phyloP scores from a whole-genome alignment of 2,329 filamentous ascomycete genomes.

The Fusarium udum region DNA sequence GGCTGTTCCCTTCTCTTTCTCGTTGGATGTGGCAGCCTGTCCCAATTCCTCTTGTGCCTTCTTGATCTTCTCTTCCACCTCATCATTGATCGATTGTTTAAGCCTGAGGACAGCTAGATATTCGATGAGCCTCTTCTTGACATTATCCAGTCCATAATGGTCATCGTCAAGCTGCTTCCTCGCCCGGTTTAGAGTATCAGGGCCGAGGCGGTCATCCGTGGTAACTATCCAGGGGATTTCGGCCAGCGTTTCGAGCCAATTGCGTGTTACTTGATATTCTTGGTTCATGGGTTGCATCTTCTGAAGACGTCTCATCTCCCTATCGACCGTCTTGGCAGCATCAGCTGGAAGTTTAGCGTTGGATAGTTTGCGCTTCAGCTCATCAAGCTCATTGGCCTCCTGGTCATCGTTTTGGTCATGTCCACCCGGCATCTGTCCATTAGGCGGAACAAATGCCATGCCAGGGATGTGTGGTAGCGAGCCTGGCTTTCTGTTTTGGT shows the following conservation, averaged over 20 bases:
- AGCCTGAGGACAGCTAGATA: constrained; percentile 96
- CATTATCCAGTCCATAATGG: constrained; percentile 94
- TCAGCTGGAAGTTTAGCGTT: constrained; percentile 84
- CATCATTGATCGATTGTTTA: constrained; percentile 89
- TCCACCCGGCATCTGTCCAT: constrained; percentile 53
- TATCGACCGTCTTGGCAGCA: constrained; percentile 87
- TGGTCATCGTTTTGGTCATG: constrained; percentile 73
- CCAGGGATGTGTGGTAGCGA: constrained; percentile 52
- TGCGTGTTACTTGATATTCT: constrained; percentile 92
- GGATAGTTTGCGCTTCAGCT: constrained; percentile 87
- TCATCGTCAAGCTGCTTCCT: constrained; percentile 93
- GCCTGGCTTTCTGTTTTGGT: constrained; percentile 48
- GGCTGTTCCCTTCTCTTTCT: constrained; percentile 27
- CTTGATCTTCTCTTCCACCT: constrained; percentile 81
- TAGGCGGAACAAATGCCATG: constrained; percentile 49
- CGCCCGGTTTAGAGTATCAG: constrained; percentile 79
- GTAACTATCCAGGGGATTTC: constrained; percentile 92
- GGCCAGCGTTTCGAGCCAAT: constrained; percentile 90
- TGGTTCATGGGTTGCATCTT: constrained; percentile 98
- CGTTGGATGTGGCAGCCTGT: constrained; percentile 42
- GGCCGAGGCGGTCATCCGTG: constrained; percentile 87
- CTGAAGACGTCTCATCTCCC: constrained; percentile 85
- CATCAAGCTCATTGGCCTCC: constrained; percentile 88
- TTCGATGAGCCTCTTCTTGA: constrained; percentile 95
- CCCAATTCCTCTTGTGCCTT: constrained; percentile 68